These are phyloP conservation scores for Leucoagaricus sp. DNA, from an alignment of 1,284 basidiomycete species.

Conservation along the genomic window DNA sequence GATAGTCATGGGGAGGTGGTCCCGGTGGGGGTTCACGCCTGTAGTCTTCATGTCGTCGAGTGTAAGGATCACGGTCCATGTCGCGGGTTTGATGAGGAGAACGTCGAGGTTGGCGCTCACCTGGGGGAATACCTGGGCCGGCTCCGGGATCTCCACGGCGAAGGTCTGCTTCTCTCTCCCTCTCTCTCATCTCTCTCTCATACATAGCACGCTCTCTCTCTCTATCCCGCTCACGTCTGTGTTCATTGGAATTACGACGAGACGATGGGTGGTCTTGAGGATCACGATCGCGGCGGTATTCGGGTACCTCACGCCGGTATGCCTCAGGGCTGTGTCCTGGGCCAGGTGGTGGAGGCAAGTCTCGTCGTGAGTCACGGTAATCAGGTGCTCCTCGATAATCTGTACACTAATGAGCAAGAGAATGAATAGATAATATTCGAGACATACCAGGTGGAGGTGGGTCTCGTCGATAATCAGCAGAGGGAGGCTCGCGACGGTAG, in stretches of 20 bases:
- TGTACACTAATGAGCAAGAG: neutral
- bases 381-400: slow-evolving; percentile 8
- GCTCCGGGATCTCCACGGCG: slow-evolving; percentile 15
- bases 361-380: slow-evolving; percentile 8
- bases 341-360: slow-evolving; percentile 12
- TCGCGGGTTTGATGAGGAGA: slow-evolving; percentile 13
- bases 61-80: slow-evolving; percentile 11
- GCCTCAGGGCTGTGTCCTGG: slow-evolving; percentile 11
- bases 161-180: slow-evolving; percentile 12
- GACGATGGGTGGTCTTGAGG: slow-evolving; percentile 10
- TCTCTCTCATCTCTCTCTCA: slow-evolving; percentile 14
- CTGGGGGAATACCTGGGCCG: slow-evolving; percentile 7
- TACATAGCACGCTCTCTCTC: slow-evolving; percentile 12
- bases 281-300: slow-evolving; percentile 13
- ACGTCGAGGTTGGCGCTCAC: slow-evolving; percentile 12
- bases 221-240: slow-evolving; percentile 13
- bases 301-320: slow-evolving; percentile 4
- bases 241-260: slow-evolving; percentile 12
- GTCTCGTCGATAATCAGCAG: slow-evolving; percentile 6
- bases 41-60: slow-evolving; percentile 10
- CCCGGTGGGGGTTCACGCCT: slow-evolving; percentile 12
- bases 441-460: slow-evolving; percentile 7
- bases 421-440: neutral
- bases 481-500: slow-evolving; percentile 11
- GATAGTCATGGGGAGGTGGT: neutral